These are phyloP conservation scores for Pseudotulostoma volvatum DNA, from an alignment of 495 filamentous ascomycete species.

Conservation along the genomic window DNA sequence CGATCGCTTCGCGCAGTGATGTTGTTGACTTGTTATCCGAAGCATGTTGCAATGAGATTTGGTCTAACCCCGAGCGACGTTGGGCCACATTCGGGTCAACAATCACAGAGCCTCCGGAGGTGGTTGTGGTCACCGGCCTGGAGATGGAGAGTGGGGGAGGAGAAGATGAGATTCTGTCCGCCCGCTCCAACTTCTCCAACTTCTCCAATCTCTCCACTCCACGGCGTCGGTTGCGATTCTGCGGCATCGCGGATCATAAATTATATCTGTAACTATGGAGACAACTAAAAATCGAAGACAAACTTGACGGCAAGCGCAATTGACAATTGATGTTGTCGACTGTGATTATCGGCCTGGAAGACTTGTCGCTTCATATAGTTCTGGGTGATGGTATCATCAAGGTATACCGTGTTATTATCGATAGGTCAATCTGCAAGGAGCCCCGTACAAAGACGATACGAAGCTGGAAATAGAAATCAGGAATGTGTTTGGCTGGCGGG, in stretches of 20 bases:
- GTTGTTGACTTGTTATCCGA: background rate
- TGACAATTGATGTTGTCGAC: background rate
- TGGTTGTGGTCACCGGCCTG: background rate
- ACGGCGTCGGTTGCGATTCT: background rate
- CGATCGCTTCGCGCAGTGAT: background rate
- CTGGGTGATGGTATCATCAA: too few species aligned
- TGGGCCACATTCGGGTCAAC: background rate
- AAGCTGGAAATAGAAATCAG: too few species aligned
- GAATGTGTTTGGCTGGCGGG: too few species aligned
- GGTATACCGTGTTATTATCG: too few species aligned
- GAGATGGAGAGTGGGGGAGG: background rate
- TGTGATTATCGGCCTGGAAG: too few species aligned
- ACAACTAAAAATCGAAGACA: too few species aligned
- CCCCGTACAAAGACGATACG: too few species aligned
- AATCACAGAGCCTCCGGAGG: background rate
- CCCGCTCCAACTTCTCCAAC: background rate
- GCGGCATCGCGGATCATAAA: background rate
- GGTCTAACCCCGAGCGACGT: background rate
- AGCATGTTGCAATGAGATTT: background rate
- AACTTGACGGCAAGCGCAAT: too few species aligned
- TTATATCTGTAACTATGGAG: too few species aligned
- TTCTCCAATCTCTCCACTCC: background rate
- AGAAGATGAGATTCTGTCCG: background rate
- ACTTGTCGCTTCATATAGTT: too few species aligned
- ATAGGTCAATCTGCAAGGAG: too few species aligned